Evolutionary conservation across 2,329 filamentous ascomycete species (phyloP).

Genomic region (Amphichorda felina): DNA sequence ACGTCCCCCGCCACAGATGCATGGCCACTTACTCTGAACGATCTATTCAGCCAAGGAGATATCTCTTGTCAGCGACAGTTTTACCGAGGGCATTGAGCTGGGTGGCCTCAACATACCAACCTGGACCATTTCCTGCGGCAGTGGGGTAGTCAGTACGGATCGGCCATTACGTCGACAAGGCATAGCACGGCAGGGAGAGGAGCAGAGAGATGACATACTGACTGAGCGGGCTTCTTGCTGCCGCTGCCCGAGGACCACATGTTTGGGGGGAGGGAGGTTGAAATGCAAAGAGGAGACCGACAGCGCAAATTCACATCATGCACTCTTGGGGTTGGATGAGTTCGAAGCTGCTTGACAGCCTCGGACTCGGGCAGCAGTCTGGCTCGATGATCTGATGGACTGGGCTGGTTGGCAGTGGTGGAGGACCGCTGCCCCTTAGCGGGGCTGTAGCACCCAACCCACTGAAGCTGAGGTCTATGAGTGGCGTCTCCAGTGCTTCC

Average conservation of each 20-base stretch:
- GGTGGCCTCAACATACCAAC: constrained; percentile 57
- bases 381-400: no score
- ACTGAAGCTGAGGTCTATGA: no score
- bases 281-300: background rate
- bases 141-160: constrained; percentile 23
- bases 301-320: constrained; percentile 3
- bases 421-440: no score
- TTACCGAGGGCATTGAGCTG: background rate
- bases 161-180: constrained; percentile 10
- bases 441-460: no score
- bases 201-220: constrained; percentile 38
- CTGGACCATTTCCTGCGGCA: constrained; percentile 93
- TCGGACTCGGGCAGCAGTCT: constrained; percentile 6
- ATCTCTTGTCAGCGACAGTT: constrained; percentile 8
- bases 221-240: constrained; percentile 59
- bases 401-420: no score
- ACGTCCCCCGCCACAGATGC: background rate
- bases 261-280: constrained; percentile 12
- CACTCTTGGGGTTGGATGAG: background rate
- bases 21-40: constrained; percentile 1
- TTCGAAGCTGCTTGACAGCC: constrained; percentile 11
- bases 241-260: constrained; percentile 56
- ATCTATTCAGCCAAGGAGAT: background rate
- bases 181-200: constrained; percentile 6
- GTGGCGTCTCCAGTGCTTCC: no score